Base-by-base conservation (phyloP, 1,139 yeast genomes). In the Scheffersomyces stambukii region DNA sequence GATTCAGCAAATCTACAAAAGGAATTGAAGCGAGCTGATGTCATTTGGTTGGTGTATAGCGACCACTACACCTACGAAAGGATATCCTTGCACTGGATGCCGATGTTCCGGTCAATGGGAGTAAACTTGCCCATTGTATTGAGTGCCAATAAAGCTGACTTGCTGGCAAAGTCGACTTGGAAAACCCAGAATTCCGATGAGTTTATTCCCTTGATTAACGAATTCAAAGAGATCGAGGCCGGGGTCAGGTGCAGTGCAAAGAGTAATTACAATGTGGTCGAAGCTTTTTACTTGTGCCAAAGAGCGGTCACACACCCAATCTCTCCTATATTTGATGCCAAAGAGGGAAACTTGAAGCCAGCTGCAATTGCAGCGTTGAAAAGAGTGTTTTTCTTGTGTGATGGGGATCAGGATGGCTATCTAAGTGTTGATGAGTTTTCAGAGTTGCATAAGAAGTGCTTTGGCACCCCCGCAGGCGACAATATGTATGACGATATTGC, bases 41-140 rank as follows among this genome's bases (percentile, higher is more conserved):
- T 88, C 8, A 83, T 91, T 7, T 84, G 96, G 91, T 66, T 91
- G 16, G 89, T 91, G 0, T 91, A 88, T 50, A 75, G 93, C 1
- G 97, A 89, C 46, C 95, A 88, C 50, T 93, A 88, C 48, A 86
- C 96, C 0, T 91, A 89, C 49, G 97, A 91, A 51, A 68, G 97
- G 31, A 76, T 91, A 8, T 79, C 95, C 2, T 63, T 89, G 19
- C 89, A 88, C 52, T 91, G 98, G 98, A 81, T 91, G 75, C 94
- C 94, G 25, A 73, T 81, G 63, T 81, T 91, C 48, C 65, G 98
- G 37, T 84, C 95, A 1, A 66, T 86, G 70, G 98, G 98, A 3
- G 88, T 91, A 28, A 91, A 91, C 50, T 54, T 83, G 12, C 98
- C 98, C 0, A 81, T 91, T n/a, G 86, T 91, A 1, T 58, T 91